Evolutionary conservation across 176 grass and related monocot genomes (phyloP).

Genomic region (Aegilops sharonensis): DNA sequence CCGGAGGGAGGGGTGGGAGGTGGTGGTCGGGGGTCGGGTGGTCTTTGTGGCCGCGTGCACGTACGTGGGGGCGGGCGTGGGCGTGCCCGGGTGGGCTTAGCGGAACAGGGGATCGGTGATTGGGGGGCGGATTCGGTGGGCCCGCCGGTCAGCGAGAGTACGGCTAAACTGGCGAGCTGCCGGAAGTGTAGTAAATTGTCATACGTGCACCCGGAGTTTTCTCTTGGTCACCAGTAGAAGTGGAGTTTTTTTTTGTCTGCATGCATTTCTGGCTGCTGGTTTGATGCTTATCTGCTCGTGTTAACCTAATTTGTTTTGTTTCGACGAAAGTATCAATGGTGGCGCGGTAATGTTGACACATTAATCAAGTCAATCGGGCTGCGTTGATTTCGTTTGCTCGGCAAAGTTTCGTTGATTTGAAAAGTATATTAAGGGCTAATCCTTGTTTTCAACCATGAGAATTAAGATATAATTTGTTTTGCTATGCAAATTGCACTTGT

Average conservation of each 20-base stretch:
- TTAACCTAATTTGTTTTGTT: background rate
- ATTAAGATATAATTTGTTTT: background rate
- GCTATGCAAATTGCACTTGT: background rate
- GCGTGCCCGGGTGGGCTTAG: slow-evolving; percentile 44
- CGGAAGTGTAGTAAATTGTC: slow-evolving; percentile 21
- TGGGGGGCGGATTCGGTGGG: slow-evolving; percentile 31
- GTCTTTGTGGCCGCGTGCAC: slow-evolving; percentile 21
- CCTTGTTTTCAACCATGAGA: background rate
- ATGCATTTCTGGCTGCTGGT: background rate
- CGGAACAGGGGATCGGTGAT: slow-evolving; percentile 35
- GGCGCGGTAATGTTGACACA: slow-evolving; percentile 1
- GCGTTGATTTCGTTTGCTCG: background rate
- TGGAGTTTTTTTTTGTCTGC: background rate
- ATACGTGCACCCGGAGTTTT: slow-evolving; percentile 36
- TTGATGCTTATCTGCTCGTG: background rate
- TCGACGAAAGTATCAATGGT: background rate
- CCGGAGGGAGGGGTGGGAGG: slow-evolving; percentile 34
- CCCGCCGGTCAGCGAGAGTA: slow-evolving; percentile 8
- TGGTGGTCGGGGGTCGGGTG: slow-evolving; percentile 26
- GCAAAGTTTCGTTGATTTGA: background rate
- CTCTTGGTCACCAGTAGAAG: background rate
- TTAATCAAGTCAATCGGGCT: background rate
- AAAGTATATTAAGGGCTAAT: background rate
- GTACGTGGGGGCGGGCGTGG: background rate
- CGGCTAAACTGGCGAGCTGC: background rate